These are phyloP conservation scores for Vaccinium corymbosum DNA, from an alignment of 148 eudicot species.

Conservation along the genomic window DNA sequence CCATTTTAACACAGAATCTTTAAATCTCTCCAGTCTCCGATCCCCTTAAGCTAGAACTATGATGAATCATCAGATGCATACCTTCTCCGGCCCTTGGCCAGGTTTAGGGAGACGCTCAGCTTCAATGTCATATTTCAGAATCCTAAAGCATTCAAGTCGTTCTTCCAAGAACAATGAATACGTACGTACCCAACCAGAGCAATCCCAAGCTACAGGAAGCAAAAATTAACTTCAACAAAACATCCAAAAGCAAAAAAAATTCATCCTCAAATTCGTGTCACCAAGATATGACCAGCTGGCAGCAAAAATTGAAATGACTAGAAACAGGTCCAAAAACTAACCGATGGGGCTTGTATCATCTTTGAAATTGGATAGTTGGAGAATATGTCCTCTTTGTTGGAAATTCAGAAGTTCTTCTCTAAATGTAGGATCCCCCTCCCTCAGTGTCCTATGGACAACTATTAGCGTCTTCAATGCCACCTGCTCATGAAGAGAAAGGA, in stretches of 20 bases:
- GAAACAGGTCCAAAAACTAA: slow-evolving; percentile 23
- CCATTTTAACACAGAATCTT: background rate
- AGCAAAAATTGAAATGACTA: background rate
- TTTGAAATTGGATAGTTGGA: slow-evolving; percentile 84
- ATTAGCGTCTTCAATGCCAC: slow-evolving; percentile 92
- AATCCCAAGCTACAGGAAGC: slow-evolving; percentile 82
- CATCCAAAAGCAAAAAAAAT: background rate
- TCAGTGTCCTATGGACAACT: slow-evolving; percentile 77
- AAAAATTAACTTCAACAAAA: background rate
- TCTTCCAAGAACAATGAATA: slow-evolving; percentile 94
- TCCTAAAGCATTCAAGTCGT: slow-evolving; percentile 89
- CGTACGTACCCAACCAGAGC: slow-evolving; percentile 95
- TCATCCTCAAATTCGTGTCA: background rate
- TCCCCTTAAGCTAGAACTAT: background rate
- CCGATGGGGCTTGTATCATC: slow-evolving; percentile 98
- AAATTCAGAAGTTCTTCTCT: slow-evolving; percentile 84
- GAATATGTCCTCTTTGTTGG: slow-evolving; percentile 77
- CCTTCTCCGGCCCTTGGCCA: slow-evolving; percentile 89
- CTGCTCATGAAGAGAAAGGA: slow-evolving; percentile 38
- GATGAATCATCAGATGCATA: slow-evolving; percentile 21
- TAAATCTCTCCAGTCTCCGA: background rate
- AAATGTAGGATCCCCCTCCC: slow-evolving; percentile 98
- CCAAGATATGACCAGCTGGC: background rate
- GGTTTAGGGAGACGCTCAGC: slow-evolving; percentile 91
- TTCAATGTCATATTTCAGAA: slow-evolving; percentile 92